Conservation (phyloP, 2,329 filamentous ascomycete genomes). For the Monilinia polystroma region DNA sequence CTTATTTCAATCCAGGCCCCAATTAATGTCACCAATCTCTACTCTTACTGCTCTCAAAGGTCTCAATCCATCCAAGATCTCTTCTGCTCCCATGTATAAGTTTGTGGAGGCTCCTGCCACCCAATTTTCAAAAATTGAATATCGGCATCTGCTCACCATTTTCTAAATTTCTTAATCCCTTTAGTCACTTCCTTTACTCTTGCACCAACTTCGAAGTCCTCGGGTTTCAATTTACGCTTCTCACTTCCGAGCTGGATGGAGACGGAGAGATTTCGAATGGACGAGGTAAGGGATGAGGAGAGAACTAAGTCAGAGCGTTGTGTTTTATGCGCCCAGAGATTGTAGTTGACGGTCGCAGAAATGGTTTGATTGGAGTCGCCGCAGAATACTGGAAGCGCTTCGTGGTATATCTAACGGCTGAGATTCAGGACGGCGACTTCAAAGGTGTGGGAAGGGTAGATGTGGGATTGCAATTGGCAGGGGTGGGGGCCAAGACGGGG, state of each 20-base stretch:
- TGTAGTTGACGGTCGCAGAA: constrained; percentile 33
- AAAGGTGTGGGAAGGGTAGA: constrained; percentile 34
- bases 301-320: constrained; percentile 33
- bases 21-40: constrained; percentile 34
- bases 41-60: constrained; percentile 30
- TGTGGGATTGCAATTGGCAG: constrained; percentile 34
- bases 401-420: constrained; percentile 33
- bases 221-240: constrained; percentile 41
- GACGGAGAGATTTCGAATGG: constrained; percentile 33
- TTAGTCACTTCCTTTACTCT: constrained; percentile 75
- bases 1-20: constrained; percentile 37
- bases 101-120: constrained; percentile 38
- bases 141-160: constrained; percentile 35
- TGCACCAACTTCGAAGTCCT: constrained; percentile 45
- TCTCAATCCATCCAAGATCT: constrained; percentile 35
- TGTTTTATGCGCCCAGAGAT: constrained; percentile 36
- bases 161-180: constrained; percentile 48
- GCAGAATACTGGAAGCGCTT: constrained; percentile 36
- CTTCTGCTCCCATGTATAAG: constrained; percentile 35
- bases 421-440: constrained; percentile 30
- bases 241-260: constrained; percentile 35
- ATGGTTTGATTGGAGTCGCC: constrained; percentile 31
- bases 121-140: constrained; percentile 31
- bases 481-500: constrained; percentile 35
- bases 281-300: constrained; percentile 29